Percentiles rank a stretch among this genome's conserved stretches.
These are phyloP conservation scores for Penicillium simplicissimum DNA, from an alignment of 495 filamentous ascomycete species.

Conservation along the genomic window DNA sequence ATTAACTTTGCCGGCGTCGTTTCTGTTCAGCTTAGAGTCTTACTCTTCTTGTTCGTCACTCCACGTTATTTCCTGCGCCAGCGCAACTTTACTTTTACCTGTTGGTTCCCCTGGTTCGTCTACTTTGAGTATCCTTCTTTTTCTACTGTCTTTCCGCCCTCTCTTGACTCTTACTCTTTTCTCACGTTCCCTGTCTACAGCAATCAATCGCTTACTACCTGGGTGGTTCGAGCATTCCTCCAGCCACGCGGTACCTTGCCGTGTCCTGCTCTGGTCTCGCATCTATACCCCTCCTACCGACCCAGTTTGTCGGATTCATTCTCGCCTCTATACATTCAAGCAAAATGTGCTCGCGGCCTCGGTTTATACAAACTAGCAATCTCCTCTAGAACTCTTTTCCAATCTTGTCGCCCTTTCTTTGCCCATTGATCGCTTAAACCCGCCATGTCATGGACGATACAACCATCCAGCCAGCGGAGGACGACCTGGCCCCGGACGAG, in stretches of 20 bases:
- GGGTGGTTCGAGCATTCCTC: neutral
- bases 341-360: no score
- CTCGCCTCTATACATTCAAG: neutral
- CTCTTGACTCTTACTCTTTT: neutral
- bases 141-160: neutral
- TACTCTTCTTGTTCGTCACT: neutral
- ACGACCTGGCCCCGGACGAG: conserved; percentile 12
- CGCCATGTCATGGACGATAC: conserved; percentile 40
- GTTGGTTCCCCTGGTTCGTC: neutral
- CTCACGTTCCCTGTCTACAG: no score
- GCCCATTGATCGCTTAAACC: neutral
- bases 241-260: no score
- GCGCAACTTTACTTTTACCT: neutral
- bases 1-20: neutral
- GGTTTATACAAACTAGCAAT: neutral
- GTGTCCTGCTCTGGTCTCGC: neutral
- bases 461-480: conserved; percentile 21
- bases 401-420: no score
- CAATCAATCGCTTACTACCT: neutral
- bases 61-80: neutral
- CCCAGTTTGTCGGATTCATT: neutral
- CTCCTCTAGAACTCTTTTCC: no score
- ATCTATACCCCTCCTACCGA: neutral
- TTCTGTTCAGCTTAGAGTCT: neutral
- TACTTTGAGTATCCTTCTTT: neutral